phyloP scores from a whole-genome alignment of 768 basidiomycete genomes.

The Russula vinacea region DNA sequence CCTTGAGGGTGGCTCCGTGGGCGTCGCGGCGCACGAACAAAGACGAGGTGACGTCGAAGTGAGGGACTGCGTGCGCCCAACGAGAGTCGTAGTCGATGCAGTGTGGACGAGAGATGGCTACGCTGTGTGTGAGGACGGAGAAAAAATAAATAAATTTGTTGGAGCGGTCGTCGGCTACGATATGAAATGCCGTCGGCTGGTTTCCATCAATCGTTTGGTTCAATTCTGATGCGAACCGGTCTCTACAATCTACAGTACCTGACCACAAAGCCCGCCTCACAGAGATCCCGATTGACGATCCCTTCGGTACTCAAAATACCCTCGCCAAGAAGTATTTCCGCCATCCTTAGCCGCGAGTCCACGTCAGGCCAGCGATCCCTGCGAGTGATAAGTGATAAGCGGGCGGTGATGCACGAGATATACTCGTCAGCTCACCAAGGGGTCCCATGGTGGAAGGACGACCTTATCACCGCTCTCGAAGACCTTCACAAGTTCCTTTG shows the following conservation, averaged over 20 bases:
- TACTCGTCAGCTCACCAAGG: constrained; percentile 54
- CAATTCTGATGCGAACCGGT: not conserved
- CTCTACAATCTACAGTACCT: not conserved
- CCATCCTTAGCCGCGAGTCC: not conserved
- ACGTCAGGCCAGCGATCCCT: constrained; percentile 28
- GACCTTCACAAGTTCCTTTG: constrained; percentile 76
- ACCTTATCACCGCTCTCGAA: constrained; percentile 63
- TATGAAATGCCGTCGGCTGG: not conserved
- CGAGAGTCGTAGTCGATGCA: not conserved
- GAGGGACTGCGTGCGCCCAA: not conserved
- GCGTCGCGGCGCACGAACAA: not conserved
- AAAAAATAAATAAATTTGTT: not conserved
- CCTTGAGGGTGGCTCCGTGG: too few species aligned
- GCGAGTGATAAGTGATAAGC: constrained; percentile 6
- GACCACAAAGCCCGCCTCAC: not conserved
- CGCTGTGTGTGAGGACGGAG: not conserved
- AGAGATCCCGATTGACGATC: not conserved
- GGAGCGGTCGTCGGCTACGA: not conserved
- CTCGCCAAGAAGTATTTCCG: not conserved
- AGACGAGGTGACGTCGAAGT: not conserved
- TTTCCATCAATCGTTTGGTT: not conserved
- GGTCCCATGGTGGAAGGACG: constrained; percentile 89
- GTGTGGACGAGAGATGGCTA: not conserved
- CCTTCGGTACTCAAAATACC: not conserved
- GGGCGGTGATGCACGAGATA: not conserved